Conservation (phyloP, 768 basidiomycete genomes). For the Naganishia onofrii region DNA sequence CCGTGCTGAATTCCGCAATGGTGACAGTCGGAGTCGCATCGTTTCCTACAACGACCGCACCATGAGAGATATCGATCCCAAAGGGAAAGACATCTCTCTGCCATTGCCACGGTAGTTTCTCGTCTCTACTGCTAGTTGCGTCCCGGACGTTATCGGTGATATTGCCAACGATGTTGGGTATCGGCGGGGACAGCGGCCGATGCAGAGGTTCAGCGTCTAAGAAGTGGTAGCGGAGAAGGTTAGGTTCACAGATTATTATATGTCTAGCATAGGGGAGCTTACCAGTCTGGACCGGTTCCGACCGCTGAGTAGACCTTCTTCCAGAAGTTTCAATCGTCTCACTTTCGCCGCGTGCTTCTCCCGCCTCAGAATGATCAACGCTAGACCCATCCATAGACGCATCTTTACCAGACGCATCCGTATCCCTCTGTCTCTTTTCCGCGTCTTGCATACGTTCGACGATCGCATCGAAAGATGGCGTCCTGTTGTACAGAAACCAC, state of each 20-base stretch:
- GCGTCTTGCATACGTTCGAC: conserved; percentile 66
- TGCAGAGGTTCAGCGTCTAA: conserved; percentile 7
- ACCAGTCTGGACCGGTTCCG: neutral
- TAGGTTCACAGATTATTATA: neutral
- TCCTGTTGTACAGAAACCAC: conserved; percentile 88
- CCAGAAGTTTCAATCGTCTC: neutral
- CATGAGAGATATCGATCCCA: conserved; percentile 72
- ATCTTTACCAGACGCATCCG: conserved; percentile 53
- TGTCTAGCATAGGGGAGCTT: neutral
- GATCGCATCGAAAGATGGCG: conserved; percentile 82
- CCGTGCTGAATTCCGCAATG: conserved; percentile 74
- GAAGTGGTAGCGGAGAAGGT: neutral
- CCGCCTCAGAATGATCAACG: neutral
- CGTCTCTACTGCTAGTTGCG: neutral
- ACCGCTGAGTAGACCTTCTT: conserved; percentile 8
- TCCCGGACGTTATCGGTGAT: conserved; percentile 12
- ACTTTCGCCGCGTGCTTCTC: neutral
- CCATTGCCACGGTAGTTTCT: conserved; percentile 43
- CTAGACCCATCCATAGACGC: conserved; percentile 33
- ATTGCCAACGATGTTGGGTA: conserved; percentile 20
- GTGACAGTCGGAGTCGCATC: conserved; percentile 76
- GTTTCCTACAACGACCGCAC: conserved; percentile 81
- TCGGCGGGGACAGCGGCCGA: conserved; percentile 26
- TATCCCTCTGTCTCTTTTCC: conserved; percentile 52
- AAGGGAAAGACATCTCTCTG: conserved; percentile 80